A percentile compares a stretch with the other conserved stretches of the same genome.
Conservation (phyloP, 352 stramenopile species). For the Globisporangium splendens region DNA sequence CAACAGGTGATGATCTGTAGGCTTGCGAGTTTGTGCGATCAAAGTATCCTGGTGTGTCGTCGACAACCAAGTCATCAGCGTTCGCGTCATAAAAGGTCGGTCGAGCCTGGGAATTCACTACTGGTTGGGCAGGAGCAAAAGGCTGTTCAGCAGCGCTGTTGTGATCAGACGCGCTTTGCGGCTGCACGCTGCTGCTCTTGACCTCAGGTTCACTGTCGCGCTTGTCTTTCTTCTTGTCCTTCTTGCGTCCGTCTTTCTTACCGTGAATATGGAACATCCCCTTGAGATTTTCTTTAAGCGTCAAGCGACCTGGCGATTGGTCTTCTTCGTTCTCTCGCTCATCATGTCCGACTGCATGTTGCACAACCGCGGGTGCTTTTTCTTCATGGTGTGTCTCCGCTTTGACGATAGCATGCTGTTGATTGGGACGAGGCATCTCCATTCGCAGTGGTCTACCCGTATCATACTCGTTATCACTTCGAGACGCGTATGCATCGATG, state of each 20-base stretch:
- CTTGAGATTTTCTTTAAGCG: slow-evolving; percentile 33
- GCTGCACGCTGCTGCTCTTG: slow-evolving; percentile 2
- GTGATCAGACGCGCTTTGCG: too few relatives aligned
- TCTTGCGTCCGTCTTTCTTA: slow-evolving; percentile 2
- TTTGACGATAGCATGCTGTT: not conserved
- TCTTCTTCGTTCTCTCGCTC: not conserved
- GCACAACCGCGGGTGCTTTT: too few relatives aligned
- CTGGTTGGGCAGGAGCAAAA: not conserved
- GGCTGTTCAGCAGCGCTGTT: not conserved
- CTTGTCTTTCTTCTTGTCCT: slow-evolving; percentile 13
- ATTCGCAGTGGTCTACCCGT: not conserved
- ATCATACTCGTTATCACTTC: not conserved
- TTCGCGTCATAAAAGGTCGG: slow-evolving; percentile 45
- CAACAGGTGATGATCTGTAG: slow-evolving; percentile 9
- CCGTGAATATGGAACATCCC: slow-evolving; percentile 25
- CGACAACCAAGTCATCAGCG: slow-evolving; percentile 50
- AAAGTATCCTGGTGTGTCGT: slow-evolving; percentile 61
- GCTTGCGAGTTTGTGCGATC: slow-evolving; percentile 15
- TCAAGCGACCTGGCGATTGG: slow-evolving; percentile 12
- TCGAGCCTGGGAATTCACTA: not conserved
- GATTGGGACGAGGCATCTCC: not conserved
- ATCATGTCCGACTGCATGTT: too few relatives aligned
- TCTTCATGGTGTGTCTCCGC: too few relatives aligned
- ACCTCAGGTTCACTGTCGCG: slow-evolving; percentile 8
- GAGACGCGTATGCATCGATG: slow-evolving; percentile 10